Base-by-base conservation (phyloP, 495 filamentous ascomycete species). In the Rhizodiscina lignyota region DNA sequence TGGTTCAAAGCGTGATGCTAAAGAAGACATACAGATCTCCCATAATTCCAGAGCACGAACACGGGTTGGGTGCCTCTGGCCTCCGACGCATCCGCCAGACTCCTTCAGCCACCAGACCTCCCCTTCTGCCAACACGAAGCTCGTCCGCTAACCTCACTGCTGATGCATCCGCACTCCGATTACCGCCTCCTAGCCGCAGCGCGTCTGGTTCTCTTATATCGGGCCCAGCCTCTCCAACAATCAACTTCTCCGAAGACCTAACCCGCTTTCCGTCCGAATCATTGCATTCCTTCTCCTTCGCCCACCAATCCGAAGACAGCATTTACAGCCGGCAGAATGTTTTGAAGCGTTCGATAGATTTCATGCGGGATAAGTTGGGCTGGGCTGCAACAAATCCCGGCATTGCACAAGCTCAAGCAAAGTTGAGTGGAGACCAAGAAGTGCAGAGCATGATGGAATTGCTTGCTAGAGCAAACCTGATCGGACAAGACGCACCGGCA, bases 251-350 rank as follows among this genome's bases (percentile, higher is more conserved):
- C 47, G 89, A 96, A 66, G 89, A 96, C 48, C 70, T 99, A 21
- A 72, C 74, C 30, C 72, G 85, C 30, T 99, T 96, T 50, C 87
- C 91, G 1, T 80, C 81, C 46, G 89, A 99, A 55, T 99, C 89
- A 1, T 58, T 99, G 38, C 89, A 99, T 52, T 96, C 91, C 0
- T 99, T 99, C 59, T 96, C 91, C 21, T 99, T 99, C 54, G 83
- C 91, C 2, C 83, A 94, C 39, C 87, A 93, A 55, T 85, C 86
- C 4, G 87, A 93, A 49, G 86, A 94, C 46, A 63, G 79, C 30
- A 68, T 96, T 19, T 80, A 92, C 48, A 94, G 64, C 49, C 72
- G 91, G 31, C 91, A 96, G 50, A 94, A 84, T 58, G 77, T 93
- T 15, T 52, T 99, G 47, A 94, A 94, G 52, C 67, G 85, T 36